Evolutionary conservation across 2,329 filamentous ascomycete species (phyloP).

Genomic region (Ophiocordyceps polyrhachis-furcata): DNA sequence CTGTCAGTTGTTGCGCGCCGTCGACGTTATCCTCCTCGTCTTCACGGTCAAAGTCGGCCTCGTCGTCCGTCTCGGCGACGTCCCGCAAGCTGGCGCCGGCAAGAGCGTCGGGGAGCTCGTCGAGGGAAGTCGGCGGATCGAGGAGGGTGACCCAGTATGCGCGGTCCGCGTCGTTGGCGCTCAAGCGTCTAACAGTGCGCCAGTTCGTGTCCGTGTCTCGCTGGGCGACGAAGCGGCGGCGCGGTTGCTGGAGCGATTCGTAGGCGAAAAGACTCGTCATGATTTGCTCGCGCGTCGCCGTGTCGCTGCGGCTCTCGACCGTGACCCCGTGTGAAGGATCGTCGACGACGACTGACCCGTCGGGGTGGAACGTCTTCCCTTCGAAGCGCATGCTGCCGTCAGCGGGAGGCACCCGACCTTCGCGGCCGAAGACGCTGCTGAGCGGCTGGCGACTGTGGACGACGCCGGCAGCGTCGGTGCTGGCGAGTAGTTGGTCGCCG

Average conservation of each 20-base stretch:
- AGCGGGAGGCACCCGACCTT: constrained; percentile 46
- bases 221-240: constrained; percentile 10
- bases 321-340: constrained; percentile 39
- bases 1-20: constrained; percentile 8
- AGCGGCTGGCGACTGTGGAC: constrained; percentile 58
- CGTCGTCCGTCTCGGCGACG: constrained; percentile 8
- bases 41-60: constrained; percentile 3
- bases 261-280: constrained; percentile 33
- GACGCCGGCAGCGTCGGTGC: constrained; percentile 57
- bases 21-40: constrained; percentile 8
- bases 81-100: constrained; percentile 12
- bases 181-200: constrained; percentile 14
- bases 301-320: constrained; percentile 40
- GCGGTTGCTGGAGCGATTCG: constrained; percentile 12
- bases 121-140: constrained; percentile 24
- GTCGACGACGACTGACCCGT: constrained; percentile 45
- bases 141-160: constrained; percentile 25
- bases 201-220: constrained; percentile 16
- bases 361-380: constrained; percentile 43
- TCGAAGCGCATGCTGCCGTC: constrained; percentile 38
- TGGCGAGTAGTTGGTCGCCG: constrained; percentile 60
- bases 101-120: constrained; percentile 23
- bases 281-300: constrained; percentile 39
- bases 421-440: constrained; percentile 55
- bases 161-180: constrained; percentile 14